Percentiles rank a stretch among this genome's conserved stretches.
Evolutionary conservation across 441 rosid genomes (phyloP).

Genomic region (Erodium moschatum): DNA sequence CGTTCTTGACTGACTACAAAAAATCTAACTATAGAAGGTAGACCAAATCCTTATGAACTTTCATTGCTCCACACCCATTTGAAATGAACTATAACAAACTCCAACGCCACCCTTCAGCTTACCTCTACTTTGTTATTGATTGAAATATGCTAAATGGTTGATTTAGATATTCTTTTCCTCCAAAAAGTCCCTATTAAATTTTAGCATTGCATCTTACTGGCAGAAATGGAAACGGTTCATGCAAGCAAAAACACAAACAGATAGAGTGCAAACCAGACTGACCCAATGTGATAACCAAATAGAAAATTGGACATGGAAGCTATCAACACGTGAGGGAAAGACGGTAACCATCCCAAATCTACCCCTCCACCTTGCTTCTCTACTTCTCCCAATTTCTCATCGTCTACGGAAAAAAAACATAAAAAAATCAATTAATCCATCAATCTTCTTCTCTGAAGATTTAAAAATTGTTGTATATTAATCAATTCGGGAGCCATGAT

Average conservation of each 20-base stretch:
- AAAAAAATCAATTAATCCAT: not conserved
- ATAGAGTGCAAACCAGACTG: slow-evolving; percentile 3
- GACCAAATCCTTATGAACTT: not conserved
- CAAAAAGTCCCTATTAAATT: not conserved
- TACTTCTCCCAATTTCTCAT: slow-evolving; percentile 21
- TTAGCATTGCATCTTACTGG: not conserved
- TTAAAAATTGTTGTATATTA: not conserved
- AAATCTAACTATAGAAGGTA: not conserved
- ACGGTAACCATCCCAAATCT: slow-evolving; percentile 59
- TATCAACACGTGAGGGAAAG: slow-evolving; percentile 52
- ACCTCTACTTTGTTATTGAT: not conserved
- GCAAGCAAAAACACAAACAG: not conserved
- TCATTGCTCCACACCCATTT: not conserved
- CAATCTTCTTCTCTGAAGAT: not conserved
- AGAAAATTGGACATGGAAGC: slow-evolving; percentile 79
- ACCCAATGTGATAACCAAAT: slow-evolving; percentile 81
- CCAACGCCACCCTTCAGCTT: not conserved
- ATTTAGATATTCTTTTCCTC: not conserved
- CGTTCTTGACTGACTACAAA: not conserved
- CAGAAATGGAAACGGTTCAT: not conserved
- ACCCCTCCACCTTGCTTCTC: slow-evolving; percentile 19
- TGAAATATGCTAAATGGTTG: not conserved
- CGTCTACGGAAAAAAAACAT: slow-evolving; percentile 21
- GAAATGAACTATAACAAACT: not conserved
- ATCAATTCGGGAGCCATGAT: not conserved